Conservation (phyloP, 192 early-diverging fungal genomes). For the Coemansia sp. region DNA sequence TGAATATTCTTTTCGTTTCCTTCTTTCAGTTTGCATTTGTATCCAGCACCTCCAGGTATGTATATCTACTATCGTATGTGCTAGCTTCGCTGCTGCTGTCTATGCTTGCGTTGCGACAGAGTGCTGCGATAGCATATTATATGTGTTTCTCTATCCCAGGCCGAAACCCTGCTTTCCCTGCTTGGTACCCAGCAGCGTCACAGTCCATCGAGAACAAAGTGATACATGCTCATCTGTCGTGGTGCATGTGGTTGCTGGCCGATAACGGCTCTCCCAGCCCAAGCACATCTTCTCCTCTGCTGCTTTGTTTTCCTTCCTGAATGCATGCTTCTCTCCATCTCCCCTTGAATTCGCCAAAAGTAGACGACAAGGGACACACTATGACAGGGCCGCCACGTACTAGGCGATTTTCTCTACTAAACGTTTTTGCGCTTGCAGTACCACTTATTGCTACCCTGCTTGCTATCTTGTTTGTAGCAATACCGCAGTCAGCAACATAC, state of each 20-base stretch:
- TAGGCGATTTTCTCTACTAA: background rate
- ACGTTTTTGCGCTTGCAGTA: slow-evolving; percentile 6
- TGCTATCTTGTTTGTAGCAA: slow-evolving; percentile 24
- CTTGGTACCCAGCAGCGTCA: background rate
- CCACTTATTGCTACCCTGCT: slow-evolving; percentile 16
- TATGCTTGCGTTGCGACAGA: background rate
- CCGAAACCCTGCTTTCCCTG: background rate
- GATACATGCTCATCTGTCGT: background rate
- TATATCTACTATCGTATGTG: background rate
- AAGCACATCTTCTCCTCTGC: background rate
- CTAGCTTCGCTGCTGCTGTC: background rate
- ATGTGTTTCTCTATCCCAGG: background rate
- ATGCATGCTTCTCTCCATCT: background rate
- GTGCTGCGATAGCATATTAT: background rate
- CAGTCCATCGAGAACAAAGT: background rate
- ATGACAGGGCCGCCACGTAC: background rate
- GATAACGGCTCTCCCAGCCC: background rate
- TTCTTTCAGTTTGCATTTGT: background rate
- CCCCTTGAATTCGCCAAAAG: background rate
- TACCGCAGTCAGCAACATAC: background rate
- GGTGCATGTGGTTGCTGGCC: background rate
- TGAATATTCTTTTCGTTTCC: background rate
- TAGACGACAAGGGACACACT: background rate
- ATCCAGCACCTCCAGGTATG: background rate
- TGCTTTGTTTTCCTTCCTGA: background rate